Base-by-base conservation (phyloP, 768 basidiomycete genomes). In the Macrolepiota fuliginosa region DNA sequence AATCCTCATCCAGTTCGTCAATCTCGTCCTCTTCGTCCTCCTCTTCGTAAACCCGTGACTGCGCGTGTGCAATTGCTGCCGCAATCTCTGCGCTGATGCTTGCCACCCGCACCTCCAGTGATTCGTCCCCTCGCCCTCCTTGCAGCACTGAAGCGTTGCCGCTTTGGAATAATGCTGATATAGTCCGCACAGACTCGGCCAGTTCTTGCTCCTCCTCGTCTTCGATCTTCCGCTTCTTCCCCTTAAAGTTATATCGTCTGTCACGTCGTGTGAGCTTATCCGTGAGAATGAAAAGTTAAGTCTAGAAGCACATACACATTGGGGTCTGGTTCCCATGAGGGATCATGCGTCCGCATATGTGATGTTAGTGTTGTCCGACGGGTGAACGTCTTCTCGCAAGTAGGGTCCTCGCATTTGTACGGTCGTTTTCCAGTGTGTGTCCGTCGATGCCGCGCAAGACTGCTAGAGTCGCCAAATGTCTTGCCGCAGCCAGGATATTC, bases 381-480 rank as follows among this genome's bases (percentile, higher is more conserved):
- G 22, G 91, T 93, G 73, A 94, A 94, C 1, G 91, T 91, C 80
- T 94, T 94, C 68, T 90, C 89, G 73, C 91, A 92, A 62, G 85
- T 82, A 3, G 88, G 83, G 64, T 91, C 87, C 72, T 92, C 90
- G 70, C 92, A 94, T 70, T 89, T 91, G 73, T 92, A 94, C 35
- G 90, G 91, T 56, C 91, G 85, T 72, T 91, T 94, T 46, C 89
- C 92, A 9, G 90, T 92, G 68, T 91, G 93, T 24, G 92, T 94
- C 66, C 94, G 85, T 56, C 94, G 86, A 77, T 96, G 94, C 63
- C 94, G 86, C 53, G 94, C 94, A 49, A 96, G 83, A 75, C 90
- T 92, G 68, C 92, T 94, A 3, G 94, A 96, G 71, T 96, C 94
- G 51, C 91, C 87, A 75, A 96, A 96, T 0, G 90, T 91, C 77